Evolutionary conservation across 345 rosid species (phyloP).

Genomic region (Euphorbia pulcherrima): DNA sequence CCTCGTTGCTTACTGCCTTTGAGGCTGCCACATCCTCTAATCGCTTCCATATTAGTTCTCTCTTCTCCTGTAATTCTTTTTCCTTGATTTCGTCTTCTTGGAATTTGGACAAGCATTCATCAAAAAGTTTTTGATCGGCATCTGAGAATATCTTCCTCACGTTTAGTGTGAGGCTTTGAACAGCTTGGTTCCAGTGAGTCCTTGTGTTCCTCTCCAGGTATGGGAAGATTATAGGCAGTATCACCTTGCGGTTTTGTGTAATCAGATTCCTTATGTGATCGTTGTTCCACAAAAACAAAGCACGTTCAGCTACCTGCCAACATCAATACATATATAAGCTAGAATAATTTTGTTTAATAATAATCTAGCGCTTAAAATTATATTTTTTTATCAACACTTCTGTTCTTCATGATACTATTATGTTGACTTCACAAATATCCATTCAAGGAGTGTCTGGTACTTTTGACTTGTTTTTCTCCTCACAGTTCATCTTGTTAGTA

Average conservation of each 20-base stretch:
- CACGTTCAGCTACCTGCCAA: constrained; percentile 62
- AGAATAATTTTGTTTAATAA: neutral
- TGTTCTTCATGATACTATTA: neutral
- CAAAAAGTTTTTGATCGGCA: constrained; percentile 54
- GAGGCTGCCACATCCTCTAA: constrained; percentile 69
- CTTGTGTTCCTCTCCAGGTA: constrained; percentile 52
- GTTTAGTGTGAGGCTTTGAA: constrained; percentile 46
- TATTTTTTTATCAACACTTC: neutral
- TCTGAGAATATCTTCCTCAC: constrained; percentile 55
- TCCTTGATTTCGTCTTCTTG: constrained; percentile 52
- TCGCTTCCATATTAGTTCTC: constrained; percentile 56
- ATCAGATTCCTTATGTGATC: constrained; percentile 54
- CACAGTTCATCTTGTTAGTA: no score
- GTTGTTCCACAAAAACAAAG: constrained; percentile 62
- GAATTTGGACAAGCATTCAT: constrained; percentile 57
- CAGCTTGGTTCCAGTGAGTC: constrained; percentile 61
- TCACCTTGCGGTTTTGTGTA: constrained; percentile 41
- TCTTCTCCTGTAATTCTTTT: constrained; percentile 39
- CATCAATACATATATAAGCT: neutral
- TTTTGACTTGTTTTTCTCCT: no score
- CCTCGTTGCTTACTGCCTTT: constrained; percentile 48
- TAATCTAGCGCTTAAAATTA: neutral
- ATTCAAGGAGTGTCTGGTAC: no score
- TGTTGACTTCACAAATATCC: no score
- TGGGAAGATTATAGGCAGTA: constrained; percentile 52